These are phyloP conservation scores for Vaccinium corymbosum DNA, from an alignment of 148 eudicot species.

Conservation along the genomic window DNA sequence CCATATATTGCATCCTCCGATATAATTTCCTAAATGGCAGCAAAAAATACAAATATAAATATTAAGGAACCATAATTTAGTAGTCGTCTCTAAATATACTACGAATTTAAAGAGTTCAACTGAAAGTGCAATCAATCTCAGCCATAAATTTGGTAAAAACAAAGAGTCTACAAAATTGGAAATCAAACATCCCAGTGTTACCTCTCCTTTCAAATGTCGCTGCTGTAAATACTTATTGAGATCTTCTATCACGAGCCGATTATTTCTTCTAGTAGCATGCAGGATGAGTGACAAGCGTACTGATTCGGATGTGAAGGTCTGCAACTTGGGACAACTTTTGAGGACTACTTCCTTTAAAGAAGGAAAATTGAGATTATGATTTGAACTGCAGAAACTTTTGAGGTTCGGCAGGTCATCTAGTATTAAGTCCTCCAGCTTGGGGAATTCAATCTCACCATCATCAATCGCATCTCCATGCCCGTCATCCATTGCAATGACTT, in stretches of 20 bases:
- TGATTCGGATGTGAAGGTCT: not conserved
- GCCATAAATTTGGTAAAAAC: not conserved
- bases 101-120: no score
- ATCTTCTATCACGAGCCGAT: not conserved
- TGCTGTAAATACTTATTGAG: not conserved
- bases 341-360: not conserved
- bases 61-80: no score
- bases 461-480: not conserved
- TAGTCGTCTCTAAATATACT: no score
- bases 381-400: not conserved
- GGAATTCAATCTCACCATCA: not conserved
- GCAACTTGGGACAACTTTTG: not conserved
- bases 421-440: not conserved
- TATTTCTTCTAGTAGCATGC: no score
- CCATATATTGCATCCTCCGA: no score
- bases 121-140: not conserved
- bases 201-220: not conserved
- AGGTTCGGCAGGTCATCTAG: not conserved
- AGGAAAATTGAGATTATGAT: not conserved
- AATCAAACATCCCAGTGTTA: not conserved
- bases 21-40: not conserved
- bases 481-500: not conserved
- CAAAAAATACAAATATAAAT: not conserved
- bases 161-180: not conserved
- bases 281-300: not conserved